Base-by-base conservation (phyloP, 805 yeast genomes). In the Wickerhamiella allomyrinae region DNA sequence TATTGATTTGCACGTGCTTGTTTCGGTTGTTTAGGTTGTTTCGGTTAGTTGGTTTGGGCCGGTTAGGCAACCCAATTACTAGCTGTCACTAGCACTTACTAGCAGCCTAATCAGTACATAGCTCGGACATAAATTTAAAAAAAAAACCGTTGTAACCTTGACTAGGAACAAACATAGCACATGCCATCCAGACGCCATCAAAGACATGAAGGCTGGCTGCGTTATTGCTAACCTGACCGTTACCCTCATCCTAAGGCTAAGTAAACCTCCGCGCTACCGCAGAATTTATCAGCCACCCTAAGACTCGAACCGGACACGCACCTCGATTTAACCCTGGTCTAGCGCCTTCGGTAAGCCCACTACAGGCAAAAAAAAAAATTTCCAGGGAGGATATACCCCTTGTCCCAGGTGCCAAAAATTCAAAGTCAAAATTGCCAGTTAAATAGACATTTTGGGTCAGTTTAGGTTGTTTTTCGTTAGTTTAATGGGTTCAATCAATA, bases 261-360 rank as follows among this genome's bases (percentile, higher is more conserved):
- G 37, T 45, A 46, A 39, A 46, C 43, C 34, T 39, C 49, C 39
- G 25, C 45, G 54, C 40, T 53, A 46, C 57, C 54, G 46, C 35
- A 33, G 48, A 44, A 40, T 45, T 45, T 21, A 44, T 40, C 34
- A 40, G 23, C 51, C 45, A 53, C 46, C 57, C 57, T 45, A 44
- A 48, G 55, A 53, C 55, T 53, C 57, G 57, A 52, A 53, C 57
- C 56, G 57, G 57, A 53, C 57, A 52, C 55, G 55, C 49, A 36
- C 48, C 54, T 46, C 23, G 49, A 39, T 44, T 15, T 22, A 27
- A 20, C 33, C 31, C 27, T 40, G 9, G 23, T 40, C 19, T 41
- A 34, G 34, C 48, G 37, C 31, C 51, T 46, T 29, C 41, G 51
- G 29, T 6, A 34, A 36, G 23, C 39, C 39, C 39, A 36, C n/a